phyloP scores from a whole-genome alignment of 495 filamentous ascomycete genomes.

The Talaromyces liani region DNA sequence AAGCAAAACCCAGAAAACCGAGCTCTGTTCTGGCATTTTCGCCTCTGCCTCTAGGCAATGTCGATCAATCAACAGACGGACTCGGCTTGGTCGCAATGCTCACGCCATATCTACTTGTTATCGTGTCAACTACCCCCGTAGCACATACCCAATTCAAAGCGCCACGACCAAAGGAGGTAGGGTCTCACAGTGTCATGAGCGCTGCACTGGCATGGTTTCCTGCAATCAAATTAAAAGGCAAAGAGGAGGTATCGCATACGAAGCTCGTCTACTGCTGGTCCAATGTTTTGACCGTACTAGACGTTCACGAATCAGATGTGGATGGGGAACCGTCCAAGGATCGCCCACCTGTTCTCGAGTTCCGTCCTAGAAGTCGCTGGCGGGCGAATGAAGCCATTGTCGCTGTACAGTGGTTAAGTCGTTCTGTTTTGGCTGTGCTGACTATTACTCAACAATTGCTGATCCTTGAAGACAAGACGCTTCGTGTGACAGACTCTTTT shows the following conservation, averaged over 20 bases:
- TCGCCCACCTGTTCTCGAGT: slow-evolving; percentile 68
- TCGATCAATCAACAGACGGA: slow-evolving; percentile 77
- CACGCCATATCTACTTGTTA: slow-evolving; percentile 89
- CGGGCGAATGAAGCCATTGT: slow-evolving; percentile 92
- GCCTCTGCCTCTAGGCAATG: slow-evolving; percentile 83
- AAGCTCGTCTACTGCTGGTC: slow-evolving; percentile 99
- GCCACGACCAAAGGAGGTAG: slow-evolving; percentile 79
- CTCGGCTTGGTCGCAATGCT: slow-evolving; percentile 93
- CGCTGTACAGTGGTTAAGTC: slow-evolving; percentile 91
- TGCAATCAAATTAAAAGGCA: slow-evolving; percentile 80
- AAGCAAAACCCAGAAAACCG: slow-evolving; percentile 68
- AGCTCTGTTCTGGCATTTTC: slow-evolving; percentile 94
- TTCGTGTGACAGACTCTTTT: slow-evolving; percentile 88
- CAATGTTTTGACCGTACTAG: slow-evolving; percentile 85
- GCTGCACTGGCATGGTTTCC: slow-evolving; percentile 97
- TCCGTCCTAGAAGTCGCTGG: slow-evolving; percentile 82
- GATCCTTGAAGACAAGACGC: slow-evolving; percentile 80
- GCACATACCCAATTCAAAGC: slow-evolving; percentile 95
- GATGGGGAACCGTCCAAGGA: slow-evolving; percentile 55
- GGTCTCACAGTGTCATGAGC: slow-evolving; percentile 81
- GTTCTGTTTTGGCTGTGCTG: slow-evolving; percentile 83
- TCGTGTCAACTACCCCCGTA: slow-evolving; percentile 92
- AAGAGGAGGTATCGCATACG: slow-evolving; percentile 44
- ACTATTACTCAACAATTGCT: slow-evolving; percentile 90
- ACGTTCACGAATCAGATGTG: slow-evolving; percentile 64